Evolutionary conservation across 345 rosid genomes (phyloP).

Genomic region (Carallia pectinifolia): DNA sequence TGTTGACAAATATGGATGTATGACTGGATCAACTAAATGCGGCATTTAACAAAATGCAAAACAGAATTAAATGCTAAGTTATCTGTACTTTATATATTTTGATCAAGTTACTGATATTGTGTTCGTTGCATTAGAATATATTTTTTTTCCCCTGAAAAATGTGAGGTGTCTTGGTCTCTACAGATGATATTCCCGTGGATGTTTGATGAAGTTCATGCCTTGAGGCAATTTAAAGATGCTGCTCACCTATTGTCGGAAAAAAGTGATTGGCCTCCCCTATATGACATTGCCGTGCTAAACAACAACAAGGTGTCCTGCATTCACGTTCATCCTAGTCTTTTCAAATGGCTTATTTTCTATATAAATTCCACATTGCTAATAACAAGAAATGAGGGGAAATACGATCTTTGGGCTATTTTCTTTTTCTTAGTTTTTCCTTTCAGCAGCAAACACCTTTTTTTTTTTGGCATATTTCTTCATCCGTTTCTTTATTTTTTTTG

Average conservation of each 20-base stretch:
- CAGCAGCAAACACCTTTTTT: not conserved
- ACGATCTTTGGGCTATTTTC: not conserved
- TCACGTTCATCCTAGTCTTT: not conserved
- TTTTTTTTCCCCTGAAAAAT: not conserved
- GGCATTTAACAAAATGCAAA: too few relatives aligned
- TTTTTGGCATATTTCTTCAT: not conserved
- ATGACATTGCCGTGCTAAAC: conserved; percentile 44
- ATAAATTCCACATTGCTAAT: not conserved
- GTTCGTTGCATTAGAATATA: not conserved
- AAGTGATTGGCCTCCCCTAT: conserved; percentile 78
- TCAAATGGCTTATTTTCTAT: not conserved
- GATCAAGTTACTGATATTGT: not conserved
- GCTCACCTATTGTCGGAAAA: conserved; percentile 71
- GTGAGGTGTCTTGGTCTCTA: conserved; percentile 11
- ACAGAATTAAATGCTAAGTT: too few relatives aligned
- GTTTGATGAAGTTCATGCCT: conserved; percentile 79
- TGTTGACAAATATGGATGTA: too few relatives aligned
- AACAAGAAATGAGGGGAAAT: not conserved
- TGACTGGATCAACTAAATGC: too few relatives aligned
- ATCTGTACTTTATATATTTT: not conserved
- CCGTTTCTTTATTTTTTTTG: not conserved
- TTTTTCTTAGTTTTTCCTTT: not conserved
- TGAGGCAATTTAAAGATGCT: conserved; percentile 67
- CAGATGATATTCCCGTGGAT: conserved; percentile 88
- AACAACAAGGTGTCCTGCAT: conserved; percentile 56